Conservation (phyloP, 2,329 filamentous ascomycete species). For the Fusarium longipes region DNA sequence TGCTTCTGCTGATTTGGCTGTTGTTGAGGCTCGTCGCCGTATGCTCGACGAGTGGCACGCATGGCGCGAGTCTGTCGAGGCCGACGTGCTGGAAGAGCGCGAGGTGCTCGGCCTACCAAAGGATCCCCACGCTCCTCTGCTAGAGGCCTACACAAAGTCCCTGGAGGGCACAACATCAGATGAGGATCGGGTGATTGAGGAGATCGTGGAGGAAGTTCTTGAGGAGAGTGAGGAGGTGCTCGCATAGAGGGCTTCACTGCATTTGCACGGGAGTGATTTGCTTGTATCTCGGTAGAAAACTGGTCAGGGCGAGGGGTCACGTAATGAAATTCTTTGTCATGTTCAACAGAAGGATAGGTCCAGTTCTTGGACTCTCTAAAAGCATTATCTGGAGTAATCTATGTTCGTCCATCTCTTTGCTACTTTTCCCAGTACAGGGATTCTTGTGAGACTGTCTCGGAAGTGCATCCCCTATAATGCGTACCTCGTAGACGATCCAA, state of each 20-base stretch:
- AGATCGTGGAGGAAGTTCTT: slow-evolving; percentile 84
- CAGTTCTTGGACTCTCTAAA: slow-evolving; percentile 37
- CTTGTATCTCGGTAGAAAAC: slow-evolving; percentile 51
- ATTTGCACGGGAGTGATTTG: slow-evolving; percentile 48
- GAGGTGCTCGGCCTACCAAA: slow-evolving; percentile 73
- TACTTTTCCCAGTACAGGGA: background rate
- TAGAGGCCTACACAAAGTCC: slow-evolving; percentile 65
- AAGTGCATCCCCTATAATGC: background rate
- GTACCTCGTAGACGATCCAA: background rate
- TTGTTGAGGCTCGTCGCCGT: slow-evolving; percentile 86
- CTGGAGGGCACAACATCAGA: slow-evolving; percentile 67
- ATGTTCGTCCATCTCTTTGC: slow-evolving; percentile 17
- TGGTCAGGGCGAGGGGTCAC: slow-evolving; percentile 49
- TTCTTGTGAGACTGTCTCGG: background rate
- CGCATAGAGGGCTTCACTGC: slow-evolving; percentile 49
- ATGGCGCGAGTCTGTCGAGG: slow-evolving; percentile 81
- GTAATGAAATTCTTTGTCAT: slow-evolving; percentile 50
- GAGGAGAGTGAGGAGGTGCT: slow-evolving; percentile 87
- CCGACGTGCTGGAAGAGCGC: slow-evolving; percentile 78
- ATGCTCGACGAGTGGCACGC: slow-evolving; percentile 89
- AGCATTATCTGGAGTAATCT: slow-evolving; percentile 38
- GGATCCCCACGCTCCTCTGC: slow-evolving; percentile 71
- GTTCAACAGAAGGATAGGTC: slow-evolving; percentile 41
- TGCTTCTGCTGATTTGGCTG: slow-evolving; percentile 91
- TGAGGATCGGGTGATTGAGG: slow-evolving; percentile 85